Conservation (phyloP, 495 filamentous ascomycete genomes). For the Penicillium manginii region DNA sequence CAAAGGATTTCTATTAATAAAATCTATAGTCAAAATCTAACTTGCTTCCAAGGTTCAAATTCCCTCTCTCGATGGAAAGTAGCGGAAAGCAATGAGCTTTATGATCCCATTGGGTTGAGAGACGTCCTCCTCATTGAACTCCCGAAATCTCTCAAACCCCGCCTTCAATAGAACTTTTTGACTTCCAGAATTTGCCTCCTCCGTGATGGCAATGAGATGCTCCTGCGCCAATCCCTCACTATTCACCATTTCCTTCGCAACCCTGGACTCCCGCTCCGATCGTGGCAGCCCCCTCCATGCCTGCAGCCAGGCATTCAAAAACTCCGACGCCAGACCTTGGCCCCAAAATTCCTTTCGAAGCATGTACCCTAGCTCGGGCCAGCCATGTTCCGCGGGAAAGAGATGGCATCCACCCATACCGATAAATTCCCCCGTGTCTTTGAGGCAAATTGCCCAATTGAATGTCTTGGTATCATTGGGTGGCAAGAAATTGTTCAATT, state of each 20-base stretch:
- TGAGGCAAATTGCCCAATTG: constrained; percentile 46
- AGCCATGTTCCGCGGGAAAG: constrained; percentile 17
- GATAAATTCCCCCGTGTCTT: constrained; percentile 21
- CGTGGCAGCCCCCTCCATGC: constrained; percentile 45
- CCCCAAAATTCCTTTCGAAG: constrained; percentile 48
- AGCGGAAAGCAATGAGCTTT: constrained; percentile 19
- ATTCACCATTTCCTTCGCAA: constrained; percentile 17
- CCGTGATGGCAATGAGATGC: constrained; percentile 41
- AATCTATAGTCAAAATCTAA: too few species aligned
- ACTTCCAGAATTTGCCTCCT: constrained; percentile 33
- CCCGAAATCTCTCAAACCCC: constrained; percentile 39
- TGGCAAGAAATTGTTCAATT: constrained; percentile 35
- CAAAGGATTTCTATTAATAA: too few species aligned
- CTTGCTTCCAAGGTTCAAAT: too few species aligned
- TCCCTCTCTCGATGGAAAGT: constrained; percentile 3
- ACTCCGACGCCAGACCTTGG: constrained; percentile 49
- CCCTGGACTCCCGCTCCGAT: constrained; percentile 31
- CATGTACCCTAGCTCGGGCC: constrained; percentile 54
- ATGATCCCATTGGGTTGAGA: constrained; percentile 8
- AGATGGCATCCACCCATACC: constrained; percentile 24
- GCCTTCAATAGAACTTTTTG: constrained; percentile 42
- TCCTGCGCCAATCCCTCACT: constrained; percentile 27
- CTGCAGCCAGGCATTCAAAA: constrained; percentile 40
- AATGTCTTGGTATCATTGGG: constrained; percentile 32
- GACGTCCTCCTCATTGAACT: constrained; percentile 21